phyloP scores from a whole-genome alignment of 345 rosid species.

The Corchorus olitorius region DNA sequence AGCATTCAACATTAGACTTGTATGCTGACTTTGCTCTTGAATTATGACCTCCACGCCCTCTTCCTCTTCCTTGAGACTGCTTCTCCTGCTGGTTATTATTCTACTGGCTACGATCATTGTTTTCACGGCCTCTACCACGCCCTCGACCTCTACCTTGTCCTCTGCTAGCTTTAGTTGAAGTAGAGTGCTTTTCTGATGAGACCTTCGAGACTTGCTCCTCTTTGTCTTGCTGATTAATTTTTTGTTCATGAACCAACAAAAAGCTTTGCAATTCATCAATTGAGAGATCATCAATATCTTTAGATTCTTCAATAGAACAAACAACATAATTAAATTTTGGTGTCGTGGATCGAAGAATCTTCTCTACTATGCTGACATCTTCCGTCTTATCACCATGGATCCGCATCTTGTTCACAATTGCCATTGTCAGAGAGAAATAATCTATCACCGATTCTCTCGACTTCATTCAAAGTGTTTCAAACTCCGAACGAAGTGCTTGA shows the following conservation, averaged over 20 bases:
- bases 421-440: not conserved
- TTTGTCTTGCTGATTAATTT: not conserved
- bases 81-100: not conserved
- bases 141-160: not conserved
- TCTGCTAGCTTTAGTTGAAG: not conserved
- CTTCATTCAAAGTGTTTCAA: not conserved
- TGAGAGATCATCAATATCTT: not conserved
- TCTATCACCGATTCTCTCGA: not conserved
- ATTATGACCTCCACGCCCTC: not conserved
- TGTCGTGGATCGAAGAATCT: too few relatives aligned
- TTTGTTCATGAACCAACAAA: not conserved
- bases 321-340: not conserved
- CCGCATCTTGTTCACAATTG: not conserved
- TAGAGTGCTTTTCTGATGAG: not conserved
- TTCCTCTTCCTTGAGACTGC: not conserved
- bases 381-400: not conserved
- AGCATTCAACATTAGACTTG: conserved; percentile 3
- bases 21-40: not conserved
- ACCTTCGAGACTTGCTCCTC: not conserved
- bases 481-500: too few relatives aligned
- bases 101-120: not conserved
- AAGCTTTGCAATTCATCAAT: not conserved
- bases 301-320: not conserved
- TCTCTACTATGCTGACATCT: not conserved
- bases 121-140: not conserved